Conservation (phyloP, 495 filamentous ascomycete species). For the Neurospora sp. region DNA sequence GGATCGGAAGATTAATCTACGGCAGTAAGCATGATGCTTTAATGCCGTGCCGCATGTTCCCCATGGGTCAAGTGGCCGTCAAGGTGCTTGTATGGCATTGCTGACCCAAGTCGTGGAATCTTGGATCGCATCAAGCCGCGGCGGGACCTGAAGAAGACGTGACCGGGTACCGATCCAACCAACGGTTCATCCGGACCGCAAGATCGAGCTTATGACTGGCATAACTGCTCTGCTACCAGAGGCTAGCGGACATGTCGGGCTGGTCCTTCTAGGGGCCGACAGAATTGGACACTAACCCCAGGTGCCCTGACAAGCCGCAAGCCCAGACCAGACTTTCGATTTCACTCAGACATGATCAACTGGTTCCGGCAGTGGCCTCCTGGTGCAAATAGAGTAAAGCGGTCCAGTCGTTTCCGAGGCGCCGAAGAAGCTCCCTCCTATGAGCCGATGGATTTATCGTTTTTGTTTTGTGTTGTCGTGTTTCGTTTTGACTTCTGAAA, state of each 20-base stretch:
- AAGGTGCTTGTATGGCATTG: no score
- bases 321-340: background rate
- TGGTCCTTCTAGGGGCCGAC: background rate
- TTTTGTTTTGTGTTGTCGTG: background rate
- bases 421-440: background rate
- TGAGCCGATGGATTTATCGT: background rate
- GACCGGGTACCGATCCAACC: background rate
- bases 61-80: no score
- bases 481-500: background rate
- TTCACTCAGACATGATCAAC: background rate
- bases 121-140: background rate
- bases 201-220: background rate
- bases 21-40: conserved; percentile 4
- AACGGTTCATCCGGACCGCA: conserved; percentile 14
- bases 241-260: background rate
- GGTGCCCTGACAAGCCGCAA: background rate
- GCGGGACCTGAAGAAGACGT: background rate
- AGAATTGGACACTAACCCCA: background rate
- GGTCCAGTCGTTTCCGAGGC: background rate
- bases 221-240: background rate
- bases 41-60: no score
- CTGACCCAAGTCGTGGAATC: no score
- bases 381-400: background rate
- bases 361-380: background rate
- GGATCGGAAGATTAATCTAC: conserved; percentile 12